phyloP scores from a whole-genome alignment of 805 yeast genomes.

The Jamesozyma piceae region DNA sequence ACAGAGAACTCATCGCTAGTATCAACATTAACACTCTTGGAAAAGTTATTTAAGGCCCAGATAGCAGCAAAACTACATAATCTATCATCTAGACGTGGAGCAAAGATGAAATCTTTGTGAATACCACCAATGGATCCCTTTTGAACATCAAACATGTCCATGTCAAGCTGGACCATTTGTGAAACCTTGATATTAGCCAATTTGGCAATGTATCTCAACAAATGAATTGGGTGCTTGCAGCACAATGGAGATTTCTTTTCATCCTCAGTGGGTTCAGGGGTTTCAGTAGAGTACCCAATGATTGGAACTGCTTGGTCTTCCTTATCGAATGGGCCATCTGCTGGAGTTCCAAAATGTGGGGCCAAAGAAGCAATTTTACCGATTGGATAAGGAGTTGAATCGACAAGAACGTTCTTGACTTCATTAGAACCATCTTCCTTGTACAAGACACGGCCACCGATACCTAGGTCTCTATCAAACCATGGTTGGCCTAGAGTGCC shows the following conservation, averaged over 20 bases:
- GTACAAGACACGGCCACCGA: constrained; percentile 69
- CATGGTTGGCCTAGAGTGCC: constrained; percentile 58
- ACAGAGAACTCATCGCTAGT: constrained; percentile 38
- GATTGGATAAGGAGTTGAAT: constrained; percentile 57
- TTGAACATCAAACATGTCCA: constrained; percentile 75
- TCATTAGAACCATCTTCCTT: constrained; percentile 31
- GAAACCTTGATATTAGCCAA: constrained; percentile 49
- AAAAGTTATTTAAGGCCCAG: constrained; percentile 43
- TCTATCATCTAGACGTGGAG: constrained; percentile 81
- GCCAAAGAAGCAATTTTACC: constrained; percentile 81
- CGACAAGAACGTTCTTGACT: constrained; percentile 37
- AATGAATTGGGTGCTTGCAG: constrained; percentile 57
- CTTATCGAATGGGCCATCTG: constrained; percentile 61
- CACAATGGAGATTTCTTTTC: constrained; percentile 55
- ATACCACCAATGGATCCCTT: constrained; percentile 73
- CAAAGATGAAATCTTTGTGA: constrained; percentile 63
- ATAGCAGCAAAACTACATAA: constrained; percentile 70
- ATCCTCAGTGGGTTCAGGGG: constrained; percentile 40
- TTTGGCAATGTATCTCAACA: constrained; percentile 61
- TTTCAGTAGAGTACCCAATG: constrained; percentile 44
- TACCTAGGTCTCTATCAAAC: constrained; percentile 81
- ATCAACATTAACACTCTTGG: constrained; percentile 35
- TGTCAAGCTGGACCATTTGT: constrained; percentile 60
- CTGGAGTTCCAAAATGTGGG: constrained; percentile 72
- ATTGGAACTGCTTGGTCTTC: constrained; percentile 77